A percentile compares a stretch with the other conserved stretches of the same genome.
Conservation (phyloP, 306 rosid species). For the Cucurbita pepo region DNA sequence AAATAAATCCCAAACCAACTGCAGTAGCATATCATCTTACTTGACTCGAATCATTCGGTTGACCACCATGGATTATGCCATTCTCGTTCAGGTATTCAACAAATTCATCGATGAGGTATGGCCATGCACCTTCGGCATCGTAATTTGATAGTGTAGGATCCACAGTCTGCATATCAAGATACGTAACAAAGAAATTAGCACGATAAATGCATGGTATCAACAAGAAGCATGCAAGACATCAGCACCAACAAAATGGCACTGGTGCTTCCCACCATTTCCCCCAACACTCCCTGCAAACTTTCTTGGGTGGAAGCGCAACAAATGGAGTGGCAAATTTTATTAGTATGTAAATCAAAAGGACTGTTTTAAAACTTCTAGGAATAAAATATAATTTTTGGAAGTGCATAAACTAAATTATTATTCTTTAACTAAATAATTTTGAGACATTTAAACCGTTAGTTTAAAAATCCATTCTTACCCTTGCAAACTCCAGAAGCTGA, state of each 20-base stretch:
- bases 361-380: background rate
- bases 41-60: conserved; percentile 22
- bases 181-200: background rate
- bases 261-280: background rate
- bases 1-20: background rate
- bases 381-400: background rate
- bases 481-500: conserved; percentile 95
- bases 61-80: conserved; percentile 35
- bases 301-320: background rate
- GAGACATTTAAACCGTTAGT: background rate
- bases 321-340: background rate
- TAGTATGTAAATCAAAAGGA: background rate
- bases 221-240: background rate
- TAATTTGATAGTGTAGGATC: conserved; percentile 56
- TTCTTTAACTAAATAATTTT: background rate
- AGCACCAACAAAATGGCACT: background rate
- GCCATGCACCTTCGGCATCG: conserved; percentile 98
- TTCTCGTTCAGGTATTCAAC: conserved; percentile 80
- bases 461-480: conserved; percentile 28
- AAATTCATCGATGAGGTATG: conserved; percentile 90
- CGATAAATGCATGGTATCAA: background rate
- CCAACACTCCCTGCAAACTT: background rate
- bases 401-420: background rate
- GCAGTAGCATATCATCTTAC: conserved; percentile 20
- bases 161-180: conserved; percentile 40